Conservation (phyloP, 768 basidiomycete genomes). For the Leccinum incarnatum region DNA sequence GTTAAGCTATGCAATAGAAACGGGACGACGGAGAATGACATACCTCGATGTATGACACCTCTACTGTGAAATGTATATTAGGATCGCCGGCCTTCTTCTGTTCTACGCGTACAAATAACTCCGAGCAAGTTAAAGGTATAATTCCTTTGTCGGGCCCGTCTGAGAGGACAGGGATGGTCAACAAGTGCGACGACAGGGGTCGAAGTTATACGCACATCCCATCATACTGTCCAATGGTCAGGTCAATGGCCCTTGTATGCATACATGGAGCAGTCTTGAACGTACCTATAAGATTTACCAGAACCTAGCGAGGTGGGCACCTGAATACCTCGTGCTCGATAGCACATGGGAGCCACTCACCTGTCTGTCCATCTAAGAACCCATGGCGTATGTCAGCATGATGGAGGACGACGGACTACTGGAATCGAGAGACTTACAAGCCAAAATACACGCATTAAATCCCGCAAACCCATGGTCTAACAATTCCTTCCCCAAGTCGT, state of each 20-base stretch:
- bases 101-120: conserved; percentile 83
- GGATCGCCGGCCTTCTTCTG: conserved; percentile 60
- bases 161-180: conserved; percentile 31
- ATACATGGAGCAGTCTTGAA: conserved; percentile 10
- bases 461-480: conserved; percentile 94
- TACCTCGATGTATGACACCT: conserved; percentile 98
- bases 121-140: conserved; percentile 92
- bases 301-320: conserved; percentile 52
- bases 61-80: conserved; percentile 81
- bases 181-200: conserved; percentile 1
- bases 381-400: neutral
- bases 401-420: neutral
- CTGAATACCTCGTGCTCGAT: conserved; percentile 5
- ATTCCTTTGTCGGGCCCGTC: conserved; percentile 97
- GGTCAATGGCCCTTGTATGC: conserved; percentile 6
- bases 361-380: conserved; percentile 73
- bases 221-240: conserved; percentile 66
- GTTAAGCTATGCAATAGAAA: neutral
- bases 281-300: conserved; percentile 89
- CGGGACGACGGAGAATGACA: conserved; percentile 11
- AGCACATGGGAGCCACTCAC: conserved; percentile 41
- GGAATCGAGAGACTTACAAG: conserved; percentile 68
- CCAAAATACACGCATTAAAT: conserved; percentile 98
- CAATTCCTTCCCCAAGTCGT: conserved; percentile 91
- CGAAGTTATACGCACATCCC: conserved; percentile 67